phyloP scores from a whole-genome alignment of 352 stramenopile genomes.

The Globisporangium perplexum region DNA sequence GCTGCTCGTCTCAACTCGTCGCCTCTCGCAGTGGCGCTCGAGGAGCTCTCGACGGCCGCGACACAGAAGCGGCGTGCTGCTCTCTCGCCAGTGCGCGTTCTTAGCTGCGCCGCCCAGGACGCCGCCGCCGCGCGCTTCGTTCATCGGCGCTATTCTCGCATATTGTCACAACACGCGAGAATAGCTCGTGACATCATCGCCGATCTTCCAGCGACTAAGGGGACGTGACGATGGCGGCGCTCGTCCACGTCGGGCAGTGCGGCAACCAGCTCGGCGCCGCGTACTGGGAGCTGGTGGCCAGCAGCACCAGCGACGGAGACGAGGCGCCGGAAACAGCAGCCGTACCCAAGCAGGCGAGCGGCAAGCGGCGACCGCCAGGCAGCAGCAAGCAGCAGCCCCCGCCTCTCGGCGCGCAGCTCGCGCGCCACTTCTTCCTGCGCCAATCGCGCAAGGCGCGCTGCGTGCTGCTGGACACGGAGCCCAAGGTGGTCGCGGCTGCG shows the following conservation, averaged over 20 bases:
- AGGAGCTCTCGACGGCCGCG: no score
- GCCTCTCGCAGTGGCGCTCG: no score
- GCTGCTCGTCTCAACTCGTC: no score
- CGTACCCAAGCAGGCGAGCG: not conserved
- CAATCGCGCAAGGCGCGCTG: constrained; percentile 37
- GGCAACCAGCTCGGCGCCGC: constrained; percentile 72
- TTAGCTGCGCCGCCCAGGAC: no score
- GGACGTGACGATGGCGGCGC: constrained; percentile 61
- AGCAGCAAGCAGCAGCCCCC: not conserved
- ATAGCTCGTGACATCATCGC: no score
- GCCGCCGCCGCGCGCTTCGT: no score
- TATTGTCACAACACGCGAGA: no score
- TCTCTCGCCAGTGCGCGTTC: no score
- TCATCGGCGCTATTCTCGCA: no score
- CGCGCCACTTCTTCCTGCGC: constrained; percentile 40
- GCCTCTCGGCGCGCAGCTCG: constrained; percentile 1
- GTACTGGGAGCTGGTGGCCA: constrained; percentile 47
- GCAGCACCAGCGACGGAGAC: not conserved
- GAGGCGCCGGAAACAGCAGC: not conserved
- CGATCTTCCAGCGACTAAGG: no score
- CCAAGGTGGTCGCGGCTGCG: constrained; percentile 57
- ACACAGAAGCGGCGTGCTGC: no score
- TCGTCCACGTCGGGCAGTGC: constrained; percentile 72
- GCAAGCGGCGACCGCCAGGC: not conserved
- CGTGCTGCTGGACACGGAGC: constrained; percentile 77